Base-by-base conservation (phyloP, 164 flowering plant species). In the Vitis riparia region DNA sequence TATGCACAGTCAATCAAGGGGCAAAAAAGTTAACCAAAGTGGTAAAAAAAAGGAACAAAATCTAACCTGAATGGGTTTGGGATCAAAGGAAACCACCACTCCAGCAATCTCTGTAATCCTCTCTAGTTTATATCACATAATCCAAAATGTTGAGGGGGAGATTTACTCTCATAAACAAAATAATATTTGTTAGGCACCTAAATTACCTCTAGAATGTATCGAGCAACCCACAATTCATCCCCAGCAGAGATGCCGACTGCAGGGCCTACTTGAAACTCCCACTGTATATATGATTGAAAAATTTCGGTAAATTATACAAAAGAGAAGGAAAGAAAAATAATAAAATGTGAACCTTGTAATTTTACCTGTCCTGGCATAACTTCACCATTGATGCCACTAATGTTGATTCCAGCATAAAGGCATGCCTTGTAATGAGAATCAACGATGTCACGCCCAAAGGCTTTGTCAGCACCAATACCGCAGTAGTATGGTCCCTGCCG, bases 201-300 rank as follows among this genome's bases (percentile, higher is more conserved):
- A 29, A 49, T 30, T 83, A 93, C 98, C 94, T 93, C 98, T 66
- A 93, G 73, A 67, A 93, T 93, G 82, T 91, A 93, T 11, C 98
- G 93, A 73, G 98, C 87, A 30, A 79, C 84, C 98, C 98, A 93
- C 57, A 91, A 1, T 66, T 91, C 89, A 73, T 93, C 98, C 23
- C 79, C 95, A 12, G 98, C 93, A 37, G 97, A 85, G 71, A 93
- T 88, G 19, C 97, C 98, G 55, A 88, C 87, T 10, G 92, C 16
- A 29, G 98, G 98, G 16, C 97, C 97, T 72, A 94, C 93, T 87
- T 94, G 98, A 59, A 84, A 94, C 62, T 94, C 98, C 98, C 98
- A 94, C 97, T 94, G 75, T 14, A 65, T 8, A 71, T 15, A 23
- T 17, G 12, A 48, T 32, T 7, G 19, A 9, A 7, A 47, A n/a